Base-by-base conservation (phyloP, 78 protist genomes). In the Diacronema lutheri region DNA sequence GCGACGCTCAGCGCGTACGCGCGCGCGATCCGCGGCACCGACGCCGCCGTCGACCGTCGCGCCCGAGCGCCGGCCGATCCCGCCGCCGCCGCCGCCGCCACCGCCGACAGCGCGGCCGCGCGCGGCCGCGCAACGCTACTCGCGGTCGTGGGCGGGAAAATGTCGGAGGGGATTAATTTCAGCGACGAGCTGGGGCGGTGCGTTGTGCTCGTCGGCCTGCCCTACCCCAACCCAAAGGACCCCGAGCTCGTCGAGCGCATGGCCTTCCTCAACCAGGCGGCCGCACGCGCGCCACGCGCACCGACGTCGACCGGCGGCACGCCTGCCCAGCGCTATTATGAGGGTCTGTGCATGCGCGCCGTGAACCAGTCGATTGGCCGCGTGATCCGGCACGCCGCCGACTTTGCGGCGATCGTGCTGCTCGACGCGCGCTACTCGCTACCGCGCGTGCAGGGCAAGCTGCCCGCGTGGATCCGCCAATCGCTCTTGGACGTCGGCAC, bases 351-450 rank as follows among this genome's bases (percentile, higher is more conserved):
- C 88, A 91, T 95, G 96, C 90, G 83, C 88, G 92, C 95, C 4
- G 97, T 95, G 26, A 94, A 94, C 87, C 97, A 95, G 57, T 90
- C 93, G n/a, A 94, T 95, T 13, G 97, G 95, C 57, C 55, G 97
- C 31, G 88, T 90, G 4, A 93, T 95, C 35, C 87, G 97, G 6
- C 97, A 95, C 87, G 0, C 0, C 16, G 29, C 16, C 56, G 97
- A 95, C 86, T 94, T 88, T 35, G 93, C 97, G 4, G 38, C 77
- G 58, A 87, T 95, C 57, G 44, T 93, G 19, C 89, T 95, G 31
- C 41, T 89, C 37, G 96, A 93, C 69, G 35, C 0, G 46, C 58
- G 96, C 20, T 93, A 86, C 69, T 40, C 77, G 20, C 64, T 4
- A 38, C 78, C 65, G 16, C 4, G 12, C 31, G 40, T 89, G 7